These are phyloP conservation scores for Xylaria sp. DNA, from an alignment of 2,329 filamentous ascomycete species.

Conservation along the genomic window DNA sequence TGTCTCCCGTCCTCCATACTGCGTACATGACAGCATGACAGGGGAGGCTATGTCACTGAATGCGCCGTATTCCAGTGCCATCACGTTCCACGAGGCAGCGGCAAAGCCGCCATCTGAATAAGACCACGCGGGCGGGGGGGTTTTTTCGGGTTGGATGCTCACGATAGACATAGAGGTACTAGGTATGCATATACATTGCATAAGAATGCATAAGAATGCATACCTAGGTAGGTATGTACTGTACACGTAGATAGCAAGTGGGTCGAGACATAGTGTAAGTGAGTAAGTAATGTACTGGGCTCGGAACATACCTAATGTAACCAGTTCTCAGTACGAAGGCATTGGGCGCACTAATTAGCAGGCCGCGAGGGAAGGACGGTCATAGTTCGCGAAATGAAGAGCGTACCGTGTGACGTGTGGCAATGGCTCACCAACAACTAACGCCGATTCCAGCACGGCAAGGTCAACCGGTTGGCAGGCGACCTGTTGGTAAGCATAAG, in stretches of 20 bases:
- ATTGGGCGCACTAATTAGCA: conserved; percentile 6
- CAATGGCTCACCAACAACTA: background rate
- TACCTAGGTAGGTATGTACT: no score
- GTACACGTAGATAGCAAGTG: conserved; percentile 18
- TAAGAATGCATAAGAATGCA: no score
- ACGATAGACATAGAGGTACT: no score
- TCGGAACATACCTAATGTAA: no score
- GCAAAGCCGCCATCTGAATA: conserved; percentile 7
- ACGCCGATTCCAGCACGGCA: background rate
- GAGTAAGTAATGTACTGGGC: no score
- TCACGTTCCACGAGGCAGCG: conserved; percentile 1
- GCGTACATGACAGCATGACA: background rate
- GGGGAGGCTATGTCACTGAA: conserved; percentile 18
- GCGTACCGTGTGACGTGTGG: background rate
- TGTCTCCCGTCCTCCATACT: no score
- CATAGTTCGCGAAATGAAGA: background rate
- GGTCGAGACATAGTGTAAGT: conserved; percentile 5
- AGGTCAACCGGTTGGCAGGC: conserved; percentile 6
- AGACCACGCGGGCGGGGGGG: background rate
- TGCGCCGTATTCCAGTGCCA: conserved; percentile 25
- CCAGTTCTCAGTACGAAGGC: no score
- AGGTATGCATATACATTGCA: no score
- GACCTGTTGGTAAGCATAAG: conserved; percentile 5
- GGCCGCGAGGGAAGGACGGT: background rate
- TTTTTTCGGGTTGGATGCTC: no score